Evolutionary conservation across 1,139 yeast species (phyloP).

Genomic region (Lodderomyces metapsilosis): DNA sequence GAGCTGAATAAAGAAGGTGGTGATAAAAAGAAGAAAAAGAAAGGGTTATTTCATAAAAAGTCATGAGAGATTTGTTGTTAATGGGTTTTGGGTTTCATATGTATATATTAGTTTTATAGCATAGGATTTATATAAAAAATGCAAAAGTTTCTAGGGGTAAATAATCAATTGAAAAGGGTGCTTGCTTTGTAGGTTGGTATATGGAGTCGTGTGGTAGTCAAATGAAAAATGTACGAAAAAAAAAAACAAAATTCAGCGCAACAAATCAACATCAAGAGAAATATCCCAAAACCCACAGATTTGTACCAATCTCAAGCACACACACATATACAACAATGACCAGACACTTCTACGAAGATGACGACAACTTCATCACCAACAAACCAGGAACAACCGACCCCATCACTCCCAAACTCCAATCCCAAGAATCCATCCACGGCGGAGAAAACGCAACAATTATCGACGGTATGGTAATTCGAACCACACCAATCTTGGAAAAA

Average conservation of each 20-base stretch:
- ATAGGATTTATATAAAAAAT: neutral
- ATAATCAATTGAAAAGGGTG: neutral
- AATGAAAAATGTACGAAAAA: no score
- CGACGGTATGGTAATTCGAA: conserved; percentile 53
- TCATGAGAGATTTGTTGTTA: neutral
- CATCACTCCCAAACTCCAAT: conserved; percentile 33
- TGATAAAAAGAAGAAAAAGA: conserved; percentile 26
- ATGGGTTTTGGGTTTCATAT: no score
- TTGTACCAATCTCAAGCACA: neutral
- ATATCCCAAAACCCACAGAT: no score
- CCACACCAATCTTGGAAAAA: conserved; percentile 46
- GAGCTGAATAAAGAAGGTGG: conserved; percentile 17
- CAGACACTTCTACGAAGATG: conserved; percentile 53
- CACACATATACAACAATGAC: conserved; percentile 1
- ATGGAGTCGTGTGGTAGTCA: no score
- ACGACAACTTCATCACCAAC: conserved; percentile 45
- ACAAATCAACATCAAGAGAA: no score
- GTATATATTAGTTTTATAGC: neutral
- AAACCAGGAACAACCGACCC: conserved; percentile 48
- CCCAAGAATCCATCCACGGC: conserved; percentile 41
- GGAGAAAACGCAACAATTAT: conserved; percentile 38
- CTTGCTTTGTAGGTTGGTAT: no score
- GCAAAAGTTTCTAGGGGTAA: neutral
- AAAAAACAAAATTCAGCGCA: conserved; percentile 22
- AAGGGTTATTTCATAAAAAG: conserved; percentile 31